Base-by-base conservation (phyloP, 2,329 filamentous ascomycete genomes). In the Xylaria sp. region DNA sequence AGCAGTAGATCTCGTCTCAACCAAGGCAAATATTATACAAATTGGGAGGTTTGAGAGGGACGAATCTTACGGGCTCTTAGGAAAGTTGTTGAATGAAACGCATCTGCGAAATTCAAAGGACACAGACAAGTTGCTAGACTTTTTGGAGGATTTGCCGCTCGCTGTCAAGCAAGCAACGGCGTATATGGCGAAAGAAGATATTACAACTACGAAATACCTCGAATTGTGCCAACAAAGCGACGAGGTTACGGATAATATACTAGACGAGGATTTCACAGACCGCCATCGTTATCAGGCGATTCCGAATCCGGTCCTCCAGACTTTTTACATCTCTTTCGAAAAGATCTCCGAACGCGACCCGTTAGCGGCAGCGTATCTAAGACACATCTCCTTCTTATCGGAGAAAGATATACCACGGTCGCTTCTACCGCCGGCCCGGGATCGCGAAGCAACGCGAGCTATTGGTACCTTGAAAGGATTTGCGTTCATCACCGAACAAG, bases 401-500 rank as follows among this genome's bases (percentile, higher is more conserved):
- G 50, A 34, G 11, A 53, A 53, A 34, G 14, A 53, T 6, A 53
- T 53, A 14, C 50, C 50, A 32, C 11, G 14, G 7, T 53, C 24
- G 14, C 50, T 53, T 17, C 27, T 53, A 1, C 50, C 50, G 17
- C 4, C 24, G 14, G 50, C 24, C 27, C 9, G 3, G 9, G n/a
- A 53, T n/a, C 1, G 47, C 17, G 24, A 56, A 4, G 36, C 6
- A 19, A 9, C 9, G 2, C 19, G 57, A 48, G 51, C 47, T 1
- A 32, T 64, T 27, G 45, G 32, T 0, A 39, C 24, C 4, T 45
- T 64, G 7, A 36, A 51, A 6, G 45, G 27, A 17, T 64, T 58
- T 8, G 45, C 32, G 0, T 64, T 64, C 14, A 58, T 64, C 19
- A 36, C 34, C 1, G 24, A 64, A 12, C 54, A n/a, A 4, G 19